Evolutionary conservation across 1,284 basidiomycete species (phyloP), one percentile per base, ranked within the genome.

Genomic region (Naganishia cerealis): DNA sequence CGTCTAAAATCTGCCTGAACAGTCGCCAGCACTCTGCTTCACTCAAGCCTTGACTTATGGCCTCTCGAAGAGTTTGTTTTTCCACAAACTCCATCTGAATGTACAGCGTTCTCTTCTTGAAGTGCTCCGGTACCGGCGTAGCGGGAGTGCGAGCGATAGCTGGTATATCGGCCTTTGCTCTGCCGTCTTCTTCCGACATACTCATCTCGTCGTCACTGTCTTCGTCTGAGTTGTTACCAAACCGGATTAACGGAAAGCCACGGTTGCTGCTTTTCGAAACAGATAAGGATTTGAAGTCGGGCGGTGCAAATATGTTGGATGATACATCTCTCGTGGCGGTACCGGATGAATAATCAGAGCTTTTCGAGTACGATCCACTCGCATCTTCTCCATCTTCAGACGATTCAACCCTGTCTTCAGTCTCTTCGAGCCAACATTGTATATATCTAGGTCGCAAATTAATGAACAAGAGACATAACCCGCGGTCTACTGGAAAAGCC

Each of bases 1-100:
- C 94, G 71, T 96, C 92, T n/a, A 97, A 80, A 63, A 95, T 88
- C 80, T 97, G 93, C 58, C 91, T 87, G 75, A 97, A 91, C 21
- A 97, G 82, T 36, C 90, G 82, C 94, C 94, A 97, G 0, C 88
- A 87, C 71, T 95, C 91, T 55, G 91, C 87, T 78, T 92, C 91
- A 0, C 85, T 83, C 3, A 95, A 81, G 0, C 90, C 90, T 72
- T 91, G 89, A 18, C 88, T 87, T 55, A 95, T 87, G 38, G 89
- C 84, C 87, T 93, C 75, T 10, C 76, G 72, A 3, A 78, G 68
- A 0, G 76, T 78, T 71, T 78, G 76, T 74, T 76, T 43, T 6
- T 21, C 29, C 12, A 63, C 54, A 24, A 69, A 65, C 58, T 81
- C 79, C 79, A 81, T 81, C 69, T 78, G 77, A 54, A 81, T 81